Base-by-base conservation (phyloP, 1,139 yeast genomes). In the Yamadazyma triangularis region DNA sequence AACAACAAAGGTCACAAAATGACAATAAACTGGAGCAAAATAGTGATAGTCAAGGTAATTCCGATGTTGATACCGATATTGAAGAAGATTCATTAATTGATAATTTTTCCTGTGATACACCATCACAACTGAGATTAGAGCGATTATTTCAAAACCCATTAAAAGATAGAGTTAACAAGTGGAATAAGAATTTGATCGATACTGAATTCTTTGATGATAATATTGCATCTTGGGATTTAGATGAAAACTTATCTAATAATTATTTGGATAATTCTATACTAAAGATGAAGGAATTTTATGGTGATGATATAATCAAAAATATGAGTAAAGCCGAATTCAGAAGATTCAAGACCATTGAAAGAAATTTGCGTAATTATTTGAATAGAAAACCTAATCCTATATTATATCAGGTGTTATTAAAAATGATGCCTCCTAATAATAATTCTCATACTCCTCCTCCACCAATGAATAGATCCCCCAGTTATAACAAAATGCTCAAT, bases 141-240 rank as follows among this genome's bases (percentile, higher is more conserved):
- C 38, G 35, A 12, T 23, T 43, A 19, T 42, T 42, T 25, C 28
- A 27, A 15, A 35, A 35, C 24, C 20, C 37, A 4, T 18, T 18
- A 9, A 32, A 39, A 26, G 32, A 39, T 32, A 33, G 48, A 6
- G 44, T 47, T 15, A 36, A 35, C 20, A 36, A 38, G 28, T 47
- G 51, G 51, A 43, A 44, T n/a, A 33, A 33, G 11, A 34, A 30
- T 26, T 44, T 38, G 4, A 32, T 36, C n/a, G 38, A 39, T 11
- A 34, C 36, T 3, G 39, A 33, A 9, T 27, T 53, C 18, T 51
- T 61, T 5, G 68, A 64, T 36, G 73, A 67, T 38, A 65, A 66
- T 41, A 53, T 59, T 4, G 73, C 73, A 11, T 60, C 67, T 30
- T 67, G 73, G 73, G 66, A 66, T 41, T 48, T 67, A 36, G 72